phyloP scores from a whole-genome alignment of 2,329 filamentous ascomycete genomes.

The Diaporthe longicolla region DNA sequence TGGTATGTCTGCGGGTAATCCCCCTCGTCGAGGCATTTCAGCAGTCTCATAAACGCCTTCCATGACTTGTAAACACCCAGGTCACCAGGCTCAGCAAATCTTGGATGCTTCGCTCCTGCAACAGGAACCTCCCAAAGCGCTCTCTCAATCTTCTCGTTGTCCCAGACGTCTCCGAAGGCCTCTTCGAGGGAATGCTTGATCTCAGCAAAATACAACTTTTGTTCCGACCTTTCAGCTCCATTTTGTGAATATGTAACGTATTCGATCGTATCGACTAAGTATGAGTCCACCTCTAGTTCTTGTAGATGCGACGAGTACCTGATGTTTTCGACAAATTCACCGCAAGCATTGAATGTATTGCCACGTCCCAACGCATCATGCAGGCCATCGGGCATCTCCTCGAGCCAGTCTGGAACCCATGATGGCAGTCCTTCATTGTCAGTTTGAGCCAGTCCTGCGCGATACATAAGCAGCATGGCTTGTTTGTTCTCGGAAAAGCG shows the following conservation, averaged over 20 bases:
- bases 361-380: neutral
- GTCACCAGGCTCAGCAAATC: neutral
- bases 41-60: neutral
- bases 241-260: neutral
- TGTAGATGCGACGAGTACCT: neutral
- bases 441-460: neutral
- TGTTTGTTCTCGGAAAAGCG: neutral
- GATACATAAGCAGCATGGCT: neutral
- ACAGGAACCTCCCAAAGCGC: conserved; percentile 6
- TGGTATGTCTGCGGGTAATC: too few species aligned
- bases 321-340: neutral
- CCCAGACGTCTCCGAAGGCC: neutral
- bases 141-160: neutral
- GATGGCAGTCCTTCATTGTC: neutral
- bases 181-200: neutral
- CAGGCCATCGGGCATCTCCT: neutral
- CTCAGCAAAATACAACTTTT: neutral
- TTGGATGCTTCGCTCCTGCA: neutral
- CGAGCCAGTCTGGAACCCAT: neutral
- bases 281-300: neutral
- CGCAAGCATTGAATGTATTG: neutral
- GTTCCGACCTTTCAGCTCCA: neutral
- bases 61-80: neutral
- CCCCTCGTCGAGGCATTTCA: too few species aligned
- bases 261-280: neutral